Percentiles rank a stretch among this genome's conserved stretches.
These are phyloP conservation scores for Cronartium quercuum DNA, from an alignment of 1,284 basidiomycete genomes.

Conservation along the genomic window DNA sequence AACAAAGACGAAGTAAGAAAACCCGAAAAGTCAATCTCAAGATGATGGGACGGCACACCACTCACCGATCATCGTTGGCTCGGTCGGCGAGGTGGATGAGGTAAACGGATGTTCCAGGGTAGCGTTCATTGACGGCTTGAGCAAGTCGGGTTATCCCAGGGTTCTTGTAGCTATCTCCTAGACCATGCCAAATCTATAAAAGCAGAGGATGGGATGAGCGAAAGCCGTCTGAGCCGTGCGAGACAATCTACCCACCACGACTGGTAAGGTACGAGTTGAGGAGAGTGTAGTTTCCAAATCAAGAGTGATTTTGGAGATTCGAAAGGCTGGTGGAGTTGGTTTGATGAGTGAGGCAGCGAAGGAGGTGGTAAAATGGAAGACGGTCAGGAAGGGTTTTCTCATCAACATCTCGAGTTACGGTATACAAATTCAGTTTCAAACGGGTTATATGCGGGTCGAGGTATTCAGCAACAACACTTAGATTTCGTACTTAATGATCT, in stretches of 20 bases:
- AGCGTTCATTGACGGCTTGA: constrained; percentile 44
- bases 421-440: too few relatives aligned
- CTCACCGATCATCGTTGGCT: constrained; percentile 14
- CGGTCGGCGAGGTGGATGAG: constrained; percentile 42
- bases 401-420: too few relatives aligned
- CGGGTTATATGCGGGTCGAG: too few relatives aligned
- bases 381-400: too few relatives aligned
- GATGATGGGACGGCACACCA: not conserved
- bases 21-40: not conserved
- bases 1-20: not conserved
- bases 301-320: not conserved
- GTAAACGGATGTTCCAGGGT: constrained; percentile 48
- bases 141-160: constrained; percentile 44
- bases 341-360: too few relatives aligned
- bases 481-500: too few relatives aligned
- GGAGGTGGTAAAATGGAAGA: too few relatives aligned
- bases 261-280: not conserved
- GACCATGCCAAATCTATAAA: constrained; percentile 48
- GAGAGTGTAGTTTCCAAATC: not conserved
- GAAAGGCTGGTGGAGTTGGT: too few relatives aligned
- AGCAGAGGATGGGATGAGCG: not conserved
- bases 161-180: constrained; percentile 48
- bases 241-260: constrained; percentile 1
- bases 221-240: not conserved
- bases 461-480: too few relatives aligned